A percentile compares a stretch with the other conserved stretches of the same genome.
Conservation (phyloP, 805 yeast species). For the Isabelozyma pseudorhagii region DNA sequence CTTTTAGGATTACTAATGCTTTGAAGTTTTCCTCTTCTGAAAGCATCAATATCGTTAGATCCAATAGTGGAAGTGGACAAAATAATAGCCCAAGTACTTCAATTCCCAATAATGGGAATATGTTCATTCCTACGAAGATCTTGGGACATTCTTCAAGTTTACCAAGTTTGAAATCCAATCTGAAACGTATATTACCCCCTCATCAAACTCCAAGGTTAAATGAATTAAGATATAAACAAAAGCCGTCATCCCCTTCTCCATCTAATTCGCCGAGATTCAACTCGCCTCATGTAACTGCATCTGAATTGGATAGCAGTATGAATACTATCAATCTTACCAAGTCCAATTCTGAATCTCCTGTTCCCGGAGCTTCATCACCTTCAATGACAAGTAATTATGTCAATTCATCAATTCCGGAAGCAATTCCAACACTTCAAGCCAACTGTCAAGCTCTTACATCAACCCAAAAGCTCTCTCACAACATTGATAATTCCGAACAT, state of each 20-base stretch:
- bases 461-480: neutral
- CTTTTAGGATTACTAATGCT: slow-evolving; percentile 42
- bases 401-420: neutral
- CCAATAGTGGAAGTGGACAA: slow-evolving; percentile 6
- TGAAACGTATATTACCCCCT: neutral
- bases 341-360: neutral
- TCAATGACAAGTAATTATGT: neutral
- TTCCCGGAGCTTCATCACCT: neutral
- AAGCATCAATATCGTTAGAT: slow-evolving; percentile 17
- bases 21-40: slow-evolving; percentile 29
- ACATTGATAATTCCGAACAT: neutral
- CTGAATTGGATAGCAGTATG: neutral
- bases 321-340: neutral
- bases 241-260: neutral
- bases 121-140: slow-evolving; percentile 5
- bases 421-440: neutral
- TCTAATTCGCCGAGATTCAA: neutral
- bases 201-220: neutral
- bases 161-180: slow-evolving; percentile 17
- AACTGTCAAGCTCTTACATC: neutral
- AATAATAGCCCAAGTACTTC: neutral
- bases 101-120: slow-evolving; percentile 1
- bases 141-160: slow-evolving; percentile 25
- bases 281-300: neutral
- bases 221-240: neutral